Percentiles rank a stretch among this genome's conserved stretches.
Evolutionary conservation across 73 alveolate genomes (phyloP).

Genomic region (Stentor coeruleus): DNA sequence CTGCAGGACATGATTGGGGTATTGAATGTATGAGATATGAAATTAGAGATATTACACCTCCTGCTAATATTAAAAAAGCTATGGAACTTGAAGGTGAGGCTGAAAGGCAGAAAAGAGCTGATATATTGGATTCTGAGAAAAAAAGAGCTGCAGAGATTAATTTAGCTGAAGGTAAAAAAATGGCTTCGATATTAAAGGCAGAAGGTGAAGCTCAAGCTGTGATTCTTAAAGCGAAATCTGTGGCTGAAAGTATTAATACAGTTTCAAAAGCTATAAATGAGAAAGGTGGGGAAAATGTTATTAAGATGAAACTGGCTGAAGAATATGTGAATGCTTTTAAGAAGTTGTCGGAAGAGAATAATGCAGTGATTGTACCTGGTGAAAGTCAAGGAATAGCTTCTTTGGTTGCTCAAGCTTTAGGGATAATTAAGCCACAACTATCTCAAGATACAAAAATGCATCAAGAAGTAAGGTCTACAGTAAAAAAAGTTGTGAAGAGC

Average conservation of each 20-base stretch:
- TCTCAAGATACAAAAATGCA: not conserved
- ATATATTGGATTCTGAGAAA: conserved; percentile 75
- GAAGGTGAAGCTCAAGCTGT: conserved; percentile 60
- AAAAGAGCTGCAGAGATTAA: conserved; percentile 57
- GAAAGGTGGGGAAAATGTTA: conserved; percentile 64
- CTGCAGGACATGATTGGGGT: conserved; percentile 83
- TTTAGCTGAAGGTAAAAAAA: conserved; percentile 67
- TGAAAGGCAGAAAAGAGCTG: conserved; percentile 79
- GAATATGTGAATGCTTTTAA: conserved; percentile 48
- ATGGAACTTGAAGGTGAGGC: conserved; percentile 85
- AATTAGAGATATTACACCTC: conserved; percentile 79
- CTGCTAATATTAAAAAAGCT: conserved; percentile 64
- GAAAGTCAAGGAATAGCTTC: not conserved
- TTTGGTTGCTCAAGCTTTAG: conserved; percentile 23
- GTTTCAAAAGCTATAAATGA: conserved; percentile 37
- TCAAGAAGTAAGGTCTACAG: not conserved
- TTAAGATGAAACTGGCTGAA: conserved; percentile 57
- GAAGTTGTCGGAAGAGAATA: conserved; percentile 38
- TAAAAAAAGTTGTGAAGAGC: not conserved
- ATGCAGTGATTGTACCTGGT: conserved; percentile 35
- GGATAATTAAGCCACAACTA: not conserved
- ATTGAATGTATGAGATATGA: conserved; percentile 74
- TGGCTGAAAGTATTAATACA: conserved; percentile 47
- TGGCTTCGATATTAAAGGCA: conserved; percentile 64
- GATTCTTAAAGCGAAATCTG: conserved; percentile 60